Evolutionary conservation across 768 basidiomycete genomes (phyloP).

Genomic region (Tylopilus balloui): DNA sequence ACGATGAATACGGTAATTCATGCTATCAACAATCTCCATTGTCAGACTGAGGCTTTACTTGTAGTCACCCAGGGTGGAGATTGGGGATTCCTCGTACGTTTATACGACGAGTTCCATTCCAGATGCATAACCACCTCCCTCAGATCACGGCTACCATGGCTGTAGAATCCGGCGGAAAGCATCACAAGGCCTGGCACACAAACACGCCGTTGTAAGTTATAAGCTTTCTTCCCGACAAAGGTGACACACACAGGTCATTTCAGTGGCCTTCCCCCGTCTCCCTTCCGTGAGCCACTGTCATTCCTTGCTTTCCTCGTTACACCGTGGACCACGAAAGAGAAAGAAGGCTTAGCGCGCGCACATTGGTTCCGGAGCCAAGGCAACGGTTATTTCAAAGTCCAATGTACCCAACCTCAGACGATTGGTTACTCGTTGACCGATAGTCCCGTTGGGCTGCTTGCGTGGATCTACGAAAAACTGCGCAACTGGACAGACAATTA

Average conservation of each 20-base stretch:
- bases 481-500: conserved; percentile 47
- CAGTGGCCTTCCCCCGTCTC: conserved; percentile 31
- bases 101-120: not conserved
- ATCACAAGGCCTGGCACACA: conserved; percentile 51
- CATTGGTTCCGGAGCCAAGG: conserved; percentile 19
- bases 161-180: conserved; percentile 34
- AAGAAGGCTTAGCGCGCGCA: conserved; percentile 17
- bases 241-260: not conserved
- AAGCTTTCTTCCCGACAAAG: too few relatives aligned
- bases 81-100: conserved; percentile 39
- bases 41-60: not conserved
- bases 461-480: conserved; percentile 50
- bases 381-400: conserved; percentile 28
- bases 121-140: not conserved
- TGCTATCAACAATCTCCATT: not conserved
- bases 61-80: conserved; percentile 49
- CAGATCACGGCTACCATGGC: conserved; percentile 37
- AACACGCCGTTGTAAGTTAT: conserved; percentile 41
- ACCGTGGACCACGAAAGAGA: conserved; percentile 26
- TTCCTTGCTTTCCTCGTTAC: conserved; percentile 26
- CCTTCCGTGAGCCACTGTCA: conserved; percentile 17
- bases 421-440: conserved; percentile 51
- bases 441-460: conserved; percentile 50
- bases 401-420: conserved; percentile 47
- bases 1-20: conserved; percentile 42